phyloP scores from a whole-genome alignment of 257 asterid genomes.

The Primulina huaijiensis region DNA sequence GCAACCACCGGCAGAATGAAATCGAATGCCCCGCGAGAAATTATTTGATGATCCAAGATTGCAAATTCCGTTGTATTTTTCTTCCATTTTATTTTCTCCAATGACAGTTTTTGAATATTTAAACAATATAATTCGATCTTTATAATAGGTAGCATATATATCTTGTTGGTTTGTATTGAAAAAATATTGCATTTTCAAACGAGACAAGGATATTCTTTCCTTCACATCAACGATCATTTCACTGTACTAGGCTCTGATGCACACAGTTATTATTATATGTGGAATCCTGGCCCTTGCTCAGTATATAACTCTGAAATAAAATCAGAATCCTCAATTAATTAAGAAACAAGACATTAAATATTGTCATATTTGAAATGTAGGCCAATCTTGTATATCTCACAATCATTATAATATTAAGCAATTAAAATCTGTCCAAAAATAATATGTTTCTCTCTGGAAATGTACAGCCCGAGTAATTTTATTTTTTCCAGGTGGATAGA shows the following conservation, averaged over 20 bases:
- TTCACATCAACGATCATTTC: conserved; percentile 51
- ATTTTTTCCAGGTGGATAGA: conserved; percentile 63
- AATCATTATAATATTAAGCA: neutral
- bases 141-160: too few relatives aligned
- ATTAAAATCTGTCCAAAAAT: neutral
- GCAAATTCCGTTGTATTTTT: neutral
- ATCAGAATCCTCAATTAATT: neutral
- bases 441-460: neutral
- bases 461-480: neutral
- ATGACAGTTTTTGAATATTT: too few relatives aligned
- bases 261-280: neutral
- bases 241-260: conserved; percentile 24
- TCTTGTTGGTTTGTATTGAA: conserved; percentile 38
- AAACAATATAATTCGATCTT: too few relatives aligned
- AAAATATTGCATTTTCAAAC: conserved; percentile 28
- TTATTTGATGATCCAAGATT: neutral
- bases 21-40: conserved; percentile 20
- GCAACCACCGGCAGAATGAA: conserved; percentile 33
- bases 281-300: neutral
- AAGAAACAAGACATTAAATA: neutral
- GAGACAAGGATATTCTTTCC: conserved; percentile 36
- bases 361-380: neutral
- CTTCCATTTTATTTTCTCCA: too few relatives aligned
- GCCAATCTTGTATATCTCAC: too few relatives aligned
- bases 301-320: neutral